Evolutionary conservation across 2,329 filamentous ascomycete species (phyloP).

Genomic region (Lecanicillium sp.): DNA sequence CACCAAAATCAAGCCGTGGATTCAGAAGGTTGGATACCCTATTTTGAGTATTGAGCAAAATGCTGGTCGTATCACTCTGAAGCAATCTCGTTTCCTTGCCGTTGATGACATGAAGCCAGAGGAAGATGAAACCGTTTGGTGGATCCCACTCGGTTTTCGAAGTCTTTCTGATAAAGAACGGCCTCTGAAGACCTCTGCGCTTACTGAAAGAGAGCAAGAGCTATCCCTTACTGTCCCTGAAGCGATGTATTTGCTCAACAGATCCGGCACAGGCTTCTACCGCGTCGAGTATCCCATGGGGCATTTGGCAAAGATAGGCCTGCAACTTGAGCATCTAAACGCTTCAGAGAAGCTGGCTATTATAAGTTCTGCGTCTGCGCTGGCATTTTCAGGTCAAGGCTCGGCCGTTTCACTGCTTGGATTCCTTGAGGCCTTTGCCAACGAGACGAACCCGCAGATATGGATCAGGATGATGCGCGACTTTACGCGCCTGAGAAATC

Average conservation of each 20-base stretch:
- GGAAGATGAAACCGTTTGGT: constrained; percentile 81
- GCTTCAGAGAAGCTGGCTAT: constrained; percentile 89
- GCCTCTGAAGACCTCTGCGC: constrained; percentile 47
- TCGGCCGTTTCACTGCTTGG: constrained; percentile 74
- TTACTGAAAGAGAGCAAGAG: constrained; percentile 59
- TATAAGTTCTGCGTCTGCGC: constrained; percentile 79
- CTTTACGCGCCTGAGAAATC: constrained; percentile 66
- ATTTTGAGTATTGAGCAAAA: constrained; percentile 72
- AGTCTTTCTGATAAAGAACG: constrained; percentile 75
- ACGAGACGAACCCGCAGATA: constrained; percentile 78
- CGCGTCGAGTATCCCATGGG: constrained; percentile 83
- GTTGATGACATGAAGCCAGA: constrained; percentile 90
- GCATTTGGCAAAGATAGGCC: constrained; percentile 71
- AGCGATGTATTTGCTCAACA: constrained; percentile 89
- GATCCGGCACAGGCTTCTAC: constrained; percentile 81
- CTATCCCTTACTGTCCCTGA: constrained; percentile 65
- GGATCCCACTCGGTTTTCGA: constrained; percentile 82
- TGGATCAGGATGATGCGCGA: constrained; percentile 80
- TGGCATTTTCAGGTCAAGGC: constrained; percentile 80
- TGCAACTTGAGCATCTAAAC: constrained; percentile 65
- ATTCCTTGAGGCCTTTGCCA: constrained; percentile 73
- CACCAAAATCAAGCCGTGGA: constrained; percentile 91
- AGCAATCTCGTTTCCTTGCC: constrained; percentile 90
- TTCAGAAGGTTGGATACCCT: constrained; percentile 89
- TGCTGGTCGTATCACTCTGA: constrained; percentile 69